Evolutionary conservation across 768 basidiomycete genomes (phyloP), one percentile per base, ranked within the genome.

Genomic region (Mycena olivaceomarginata): DNA sequence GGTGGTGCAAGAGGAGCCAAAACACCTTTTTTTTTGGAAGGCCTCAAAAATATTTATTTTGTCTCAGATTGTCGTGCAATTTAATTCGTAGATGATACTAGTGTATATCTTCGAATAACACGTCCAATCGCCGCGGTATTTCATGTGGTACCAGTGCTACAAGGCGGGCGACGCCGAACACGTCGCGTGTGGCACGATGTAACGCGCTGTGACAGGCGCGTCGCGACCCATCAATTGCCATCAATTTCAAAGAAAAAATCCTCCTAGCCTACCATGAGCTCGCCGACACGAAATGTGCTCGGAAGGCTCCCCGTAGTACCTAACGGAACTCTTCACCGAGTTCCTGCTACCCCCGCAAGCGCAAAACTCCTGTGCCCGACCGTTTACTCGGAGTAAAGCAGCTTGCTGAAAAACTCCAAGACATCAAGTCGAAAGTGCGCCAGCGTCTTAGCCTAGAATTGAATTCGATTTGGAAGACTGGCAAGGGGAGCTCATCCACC

Each of bases 1-100:
- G 37, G 20, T 37, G 48, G 51, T 53, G 51, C 45, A 67, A 67
- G 65, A 48, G 45, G n/a, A n/a, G n/a, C 65, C 10, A 67, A 67
- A 67, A 56, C 67, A 56, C 67, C 40, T 68, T 68, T 56, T 68
- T 68, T 68, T 31, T 2, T n/a, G n/a, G 4, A 39, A 18, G 31
- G 67, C 51, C 20, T n/a, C 37, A 56, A 22, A 56, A 68, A 68
- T 68, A 68, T 68, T 68, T 68, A 68, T 68, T 68, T 68, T 53
- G 12, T 51, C 16, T 10, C 51, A 22, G 67, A 68, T n/a, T 10
- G 37, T 11, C 2, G 37, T 13, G 11, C 53, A n/a, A 68, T 53
- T 68, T 68, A 6, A 56, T 20, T 56, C n/a, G 67, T 53, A 56
- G 67, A 31, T 56, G n/a, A 11, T 53, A 18, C 9, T n/a, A 68